These are phyloP conservation scores for Ustilago shanxiensis DNA, from an alignment of 1,284 basidiomycete genomes.

Conservation along the genomic window DNA sequence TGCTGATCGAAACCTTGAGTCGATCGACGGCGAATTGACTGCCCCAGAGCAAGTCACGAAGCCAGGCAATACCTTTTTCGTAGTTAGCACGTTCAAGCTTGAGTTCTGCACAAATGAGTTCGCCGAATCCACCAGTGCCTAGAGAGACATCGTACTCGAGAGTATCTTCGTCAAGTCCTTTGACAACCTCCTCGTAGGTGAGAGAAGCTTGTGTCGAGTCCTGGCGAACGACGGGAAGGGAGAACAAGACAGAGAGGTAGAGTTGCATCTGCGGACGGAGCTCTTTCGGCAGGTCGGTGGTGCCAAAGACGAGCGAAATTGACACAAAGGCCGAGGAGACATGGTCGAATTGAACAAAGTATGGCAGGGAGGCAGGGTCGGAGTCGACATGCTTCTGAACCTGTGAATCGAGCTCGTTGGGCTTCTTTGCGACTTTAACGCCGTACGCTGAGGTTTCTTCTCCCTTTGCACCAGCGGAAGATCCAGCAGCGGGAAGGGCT, in stretches of 20 bases:
- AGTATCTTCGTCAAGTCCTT: constrained; percentile 89
- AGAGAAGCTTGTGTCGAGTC: constrained; percentile 77
- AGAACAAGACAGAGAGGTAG: constrained; percentile 90
- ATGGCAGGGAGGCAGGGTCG: constrained; percentile 81
- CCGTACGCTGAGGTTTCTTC: constrained; percentile 28
- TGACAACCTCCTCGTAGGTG: constrained; percentile 89
- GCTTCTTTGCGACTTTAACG: constrained; percentile 50
- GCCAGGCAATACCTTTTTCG: constrained; percentile 85
- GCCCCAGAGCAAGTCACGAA: constrained; percentile 88
- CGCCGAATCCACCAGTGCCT: constrained; percentile 79
- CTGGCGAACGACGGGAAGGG: constrained; percentile 82
- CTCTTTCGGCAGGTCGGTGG: constrained; percentile 60
- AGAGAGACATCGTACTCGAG: constrained; percentile 85
- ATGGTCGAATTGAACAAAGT: constrained; percentile 87
- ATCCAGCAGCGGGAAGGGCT: constrained; percentile 2
- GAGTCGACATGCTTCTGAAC: constrained; percentile 79
- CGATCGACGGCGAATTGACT: constrained; percentile 86
- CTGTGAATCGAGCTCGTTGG: constrained; percentile 44
- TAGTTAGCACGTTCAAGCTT: constrained; percentile 85
- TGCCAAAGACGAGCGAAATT: constrained; percentile 80
- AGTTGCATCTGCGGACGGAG: constrained; percentile 77
- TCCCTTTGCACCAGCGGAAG: not conserved
- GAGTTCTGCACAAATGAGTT: constrained; percentile 79
- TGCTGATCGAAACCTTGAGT: constrained; percentile 87
- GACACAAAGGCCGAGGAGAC: constrained; percentile 85